Base-by-base conservation (phyloP, 345 rosid species). In the Trapa incisa region DNA sequence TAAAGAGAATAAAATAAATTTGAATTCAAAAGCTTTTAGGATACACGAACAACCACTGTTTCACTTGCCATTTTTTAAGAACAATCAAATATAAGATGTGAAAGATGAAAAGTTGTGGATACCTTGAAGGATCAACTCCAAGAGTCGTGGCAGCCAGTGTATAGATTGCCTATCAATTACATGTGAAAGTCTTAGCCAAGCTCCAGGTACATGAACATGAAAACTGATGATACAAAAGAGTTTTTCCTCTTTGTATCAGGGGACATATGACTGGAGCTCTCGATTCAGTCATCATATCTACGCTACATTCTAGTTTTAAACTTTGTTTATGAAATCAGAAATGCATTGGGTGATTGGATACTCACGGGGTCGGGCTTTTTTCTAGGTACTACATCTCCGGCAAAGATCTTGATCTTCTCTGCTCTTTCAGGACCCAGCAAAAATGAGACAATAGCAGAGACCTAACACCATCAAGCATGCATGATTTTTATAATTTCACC, bases 291-390 rank as follows among this genome's bases (percentile, higher is more conserved):
- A 13, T 52, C 6, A 52, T 52, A 15, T 54, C 60, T 5, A 3
- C 60, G 33, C 11, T 54, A 17, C 6, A 54, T 54, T n/a, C 33
- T 33, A 12, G 37, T 58, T 29, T 35, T 58, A 37, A 22, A 11
- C 37, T 58, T 9, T 58, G 61, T 50, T 0, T 11, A 58, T 13
- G 63, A 32, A 54, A 54, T 54, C 2, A 4, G 60, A 0, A 6
- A 32, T 37, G 37, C 10, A 29, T 48, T 17, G 32, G 48, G 32
- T 29, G 60, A 47, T 38, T 3, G 37, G 29, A 39, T 37, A 6
- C 54, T 58, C 36, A 92, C 98, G 5, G 97, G 98, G 66, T 93
- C 97, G 71, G 98, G 97, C 79, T 93, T 93, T 77, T 93, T 90
- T 58, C 87, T 80, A 0, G 96, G 90, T 69, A 93, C 97, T 45